Percentiles rank a stretch among this genome's conserved stretches.
Conservation (phyloP, 2,329 filamentous ascomycete species). For the Neofusicoccum sp. region DNA sequence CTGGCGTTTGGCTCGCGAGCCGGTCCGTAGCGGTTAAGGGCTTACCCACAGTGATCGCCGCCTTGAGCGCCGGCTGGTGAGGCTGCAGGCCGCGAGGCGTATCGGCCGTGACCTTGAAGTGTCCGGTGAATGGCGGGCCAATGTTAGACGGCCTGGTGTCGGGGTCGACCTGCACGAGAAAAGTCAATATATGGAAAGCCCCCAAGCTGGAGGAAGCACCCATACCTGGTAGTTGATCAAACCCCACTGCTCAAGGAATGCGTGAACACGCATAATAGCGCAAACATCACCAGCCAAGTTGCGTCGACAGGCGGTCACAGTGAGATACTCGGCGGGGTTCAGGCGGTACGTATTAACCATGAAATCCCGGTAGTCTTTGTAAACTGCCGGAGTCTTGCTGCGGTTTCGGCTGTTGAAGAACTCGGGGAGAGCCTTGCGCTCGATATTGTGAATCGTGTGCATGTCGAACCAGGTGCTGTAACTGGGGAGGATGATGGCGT, state of each 20-base stretch:
- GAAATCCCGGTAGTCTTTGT: constrained; percentile 99
- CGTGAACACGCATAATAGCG: constrained; percentile 98
- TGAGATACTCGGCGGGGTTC: constrained; percentile 94
- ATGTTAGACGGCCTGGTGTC: constrained; percentile 94
- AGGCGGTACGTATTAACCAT: constrained; percentile 99
- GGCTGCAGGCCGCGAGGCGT: constrained; percentile 93
- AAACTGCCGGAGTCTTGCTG: constrained; percentile 95
- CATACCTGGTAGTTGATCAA: constrained; percentile 97
- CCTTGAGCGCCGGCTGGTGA: constrained; percentile 86
- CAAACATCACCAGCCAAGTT: constrained; percentile 97
- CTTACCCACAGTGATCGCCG: constrained; percentile 62
- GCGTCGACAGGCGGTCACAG: constrained; percentile 90
- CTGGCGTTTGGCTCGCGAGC: constrained; percentile 65
- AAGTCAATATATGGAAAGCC: constrained; percentile 27
- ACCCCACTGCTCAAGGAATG: constrained; percentile 97
- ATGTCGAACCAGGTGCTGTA: constrained; percentile 99
- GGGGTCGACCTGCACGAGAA: constrained; percentile 74
- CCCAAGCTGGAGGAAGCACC: background rate
- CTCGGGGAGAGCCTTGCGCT: constrained; percentile 92
- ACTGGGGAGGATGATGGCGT: constrained; percentile 93
- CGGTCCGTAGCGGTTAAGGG: constrained; percentile 70
- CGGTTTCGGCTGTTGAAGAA: constrained; percentile 99
- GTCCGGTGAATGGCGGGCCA: constrained; percentile 93
- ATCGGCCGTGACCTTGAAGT: constrained; percentile 95
- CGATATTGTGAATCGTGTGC: constrained; percentile 86